phyloP scores from a whole-genome alignment of 495 filamentous ascomycete species.

The Cercophora newfieldiana region DNA sequence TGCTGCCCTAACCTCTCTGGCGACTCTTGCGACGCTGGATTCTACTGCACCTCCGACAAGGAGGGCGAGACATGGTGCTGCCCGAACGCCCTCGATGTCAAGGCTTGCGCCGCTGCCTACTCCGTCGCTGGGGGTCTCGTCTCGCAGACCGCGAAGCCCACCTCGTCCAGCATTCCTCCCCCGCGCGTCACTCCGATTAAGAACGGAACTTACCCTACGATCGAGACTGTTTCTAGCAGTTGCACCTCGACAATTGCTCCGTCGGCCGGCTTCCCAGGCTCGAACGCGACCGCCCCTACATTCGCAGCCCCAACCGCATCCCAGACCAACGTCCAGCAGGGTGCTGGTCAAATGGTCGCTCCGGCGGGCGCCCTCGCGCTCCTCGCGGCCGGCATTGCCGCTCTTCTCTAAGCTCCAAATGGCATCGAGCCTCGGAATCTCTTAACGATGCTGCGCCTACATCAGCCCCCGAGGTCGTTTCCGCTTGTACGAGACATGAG shows the following conservation, averaged over 20 bases:
- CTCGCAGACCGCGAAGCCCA: slow-evolving; percentile 33
- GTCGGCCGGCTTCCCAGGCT: slow-evolving; percentile 11
- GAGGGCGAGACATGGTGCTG: slow-evolving; percentile 48
- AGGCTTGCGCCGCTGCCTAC: slow-evolving; percentile 44
- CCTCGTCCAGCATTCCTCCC: slow-evolving; percentile 25
- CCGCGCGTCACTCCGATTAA: slow-evolving; percentile 22
- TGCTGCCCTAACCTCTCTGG: slow-evolving; percentile 48
- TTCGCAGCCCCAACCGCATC: slow-evolving; percentile 17
- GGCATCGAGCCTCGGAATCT: slow-evolving; percentile 24
- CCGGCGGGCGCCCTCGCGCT: slow-evolving; percentile 30
- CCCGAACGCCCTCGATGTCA: slow-evolving; percentile 42
- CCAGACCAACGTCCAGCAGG: slow-evolving; percentile 16
- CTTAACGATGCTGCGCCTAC: slow-evolving; percentile 5
- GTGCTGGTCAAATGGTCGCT: slow-evolving; percentile 25
- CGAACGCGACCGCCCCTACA: slow-evolving; percentile 25
- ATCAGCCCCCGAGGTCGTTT: slow-evolving; percentile 16
- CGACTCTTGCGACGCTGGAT: slow-evolving; percentile 49
- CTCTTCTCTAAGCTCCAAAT: slow-evolving; percentile 37
- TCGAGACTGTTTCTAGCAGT: slow-evolving; percentile 4
- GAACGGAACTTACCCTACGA: slow-evolving; percentile 18
- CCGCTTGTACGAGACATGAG: slow-evolving; percentile 39
- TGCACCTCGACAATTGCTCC: slow-evolving; percentile 3
- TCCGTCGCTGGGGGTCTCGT: slow-evolving; percentile 40
- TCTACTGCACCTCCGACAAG: slow-evolving; percentile 47
- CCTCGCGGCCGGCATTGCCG: slow-evolving; percentile 30